Percentiles rank a stretch among this genome's conserved stretches.
Conservation (phyloP, 1,139 yeast species). For the Wickerhamiella infanticola region DNA sequence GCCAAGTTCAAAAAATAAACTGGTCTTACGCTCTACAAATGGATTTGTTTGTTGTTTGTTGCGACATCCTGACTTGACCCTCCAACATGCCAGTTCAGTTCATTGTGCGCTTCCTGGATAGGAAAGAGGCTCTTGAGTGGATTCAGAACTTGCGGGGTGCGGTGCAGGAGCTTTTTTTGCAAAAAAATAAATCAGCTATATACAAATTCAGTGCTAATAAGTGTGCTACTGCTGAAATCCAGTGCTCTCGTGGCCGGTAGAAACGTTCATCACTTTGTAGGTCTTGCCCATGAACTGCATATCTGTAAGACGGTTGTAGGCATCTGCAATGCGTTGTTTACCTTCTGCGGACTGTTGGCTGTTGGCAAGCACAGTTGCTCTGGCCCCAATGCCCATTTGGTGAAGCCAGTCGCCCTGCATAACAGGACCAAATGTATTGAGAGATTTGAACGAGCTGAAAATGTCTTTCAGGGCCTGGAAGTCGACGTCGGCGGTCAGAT, state of each 20-base stretch:
- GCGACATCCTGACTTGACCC: too few relatives aligned
- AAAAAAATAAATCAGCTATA: too few relatives aligned
- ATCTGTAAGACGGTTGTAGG: slow-evolving; percentile 52
- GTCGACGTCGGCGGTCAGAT: slow-evolving; percentile 73
- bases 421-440: slow-evolving; percentile 38
- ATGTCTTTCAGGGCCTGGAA: slow-evolving; percentile 40
- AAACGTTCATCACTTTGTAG: slow-evolving; percentile 55
- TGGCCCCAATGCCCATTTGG: slow-evolving; percentile 56
- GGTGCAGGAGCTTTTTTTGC: too few relatives aligned
- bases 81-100: too few relatives aligned
- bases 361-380: slow-evolving; percentile 33
- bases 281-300: slow-evolving; percentile 61
- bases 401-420: slow-evolving; percentile 76
- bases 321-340: slow-evolving; percentile 31
- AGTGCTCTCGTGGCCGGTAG: slow-evolving; percentile 3
- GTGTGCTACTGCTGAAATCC: background rate
- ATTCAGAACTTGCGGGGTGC: too few relatives aligned
- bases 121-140: too few relatives aligned
- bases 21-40: too few relatives aligned
- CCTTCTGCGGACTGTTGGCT: slow-evolving; percentile 19
- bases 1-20: too few relatives aligned
- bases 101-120: too few relatives aligned
- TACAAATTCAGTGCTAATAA: too few relatives aligned
- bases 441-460: slow-evolving; percentile 19
- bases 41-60: too few relatives aligned